phyloP scores from a whole-genome alignment of 306 rosid genomes.

The Glycine tomentella region DNA sequence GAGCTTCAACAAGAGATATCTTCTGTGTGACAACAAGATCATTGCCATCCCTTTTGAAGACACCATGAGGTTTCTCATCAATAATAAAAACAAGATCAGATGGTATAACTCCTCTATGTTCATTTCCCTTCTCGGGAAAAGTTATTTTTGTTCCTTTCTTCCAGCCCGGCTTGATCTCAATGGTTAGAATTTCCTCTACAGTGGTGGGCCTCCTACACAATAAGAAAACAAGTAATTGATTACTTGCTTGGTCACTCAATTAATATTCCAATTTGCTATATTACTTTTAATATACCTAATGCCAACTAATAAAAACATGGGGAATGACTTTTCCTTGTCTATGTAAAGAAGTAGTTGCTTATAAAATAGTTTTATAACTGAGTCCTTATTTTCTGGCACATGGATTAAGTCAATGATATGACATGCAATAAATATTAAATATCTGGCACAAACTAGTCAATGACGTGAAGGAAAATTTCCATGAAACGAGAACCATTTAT shows the following conservation, averaged over 20 bases:
- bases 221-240: conserved; percentile 34
- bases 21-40: conserved; percentile 82
- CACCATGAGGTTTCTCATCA: conserved; percentile 83
- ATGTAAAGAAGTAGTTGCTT: background rate
- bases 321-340: background rate
- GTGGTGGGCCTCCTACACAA: conserved; percentile 68
- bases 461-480: background rate
- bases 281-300: background rate
- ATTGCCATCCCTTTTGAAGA: conserved; percentile 88
- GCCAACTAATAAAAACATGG: background rate
- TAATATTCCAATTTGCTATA: background rate
- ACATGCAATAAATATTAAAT: background rate
- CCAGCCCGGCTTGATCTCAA: conserved; percentile 97
- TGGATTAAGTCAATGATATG: conserved; percentile 16
- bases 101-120: conserved; percentile 76
- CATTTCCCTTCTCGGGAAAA: conserved; percentile 91
- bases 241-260: conserved; percentile 26
- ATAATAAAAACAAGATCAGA: conserved; percentile 87
- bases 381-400: conserved; percentile 1
- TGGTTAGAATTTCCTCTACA: conserved; percentile 83
- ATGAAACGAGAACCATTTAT: background rate
- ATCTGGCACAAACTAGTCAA: background rate
- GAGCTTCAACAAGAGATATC: conserved; percentile 87
- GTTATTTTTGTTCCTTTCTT: conserved; percentile 96
- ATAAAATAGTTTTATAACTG: background rate